These are phyloP conservation scores for Nitzschia sp. DNA, from an alignment of 108 stramenopile genomes.

Conservation along the genomic window DNA sequence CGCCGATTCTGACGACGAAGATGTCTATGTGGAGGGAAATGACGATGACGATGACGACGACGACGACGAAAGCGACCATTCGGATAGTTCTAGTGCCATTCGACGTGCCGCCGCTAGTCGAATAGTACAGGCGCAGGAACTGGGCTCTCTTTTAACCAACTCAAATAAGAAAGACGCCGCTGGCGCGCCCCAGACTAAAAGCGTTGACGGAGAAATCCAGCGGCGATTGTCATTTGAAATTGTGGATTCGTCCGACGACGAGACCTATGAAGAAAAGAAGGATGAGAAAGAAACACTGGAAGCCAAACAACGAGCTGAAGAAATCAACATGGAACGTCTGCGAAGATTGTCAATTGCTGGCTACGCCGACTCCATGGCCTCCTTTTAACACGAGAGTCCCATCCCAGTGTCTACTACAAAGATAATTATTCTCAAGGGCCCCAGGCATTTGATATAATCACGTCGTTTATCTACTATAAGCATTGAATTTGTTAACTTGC, in stretches of 20 bases:
- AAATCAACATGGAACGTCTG: background rate
- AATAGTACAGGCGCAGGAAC: background rate
- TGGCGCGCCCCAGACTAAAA: too few relatives aligned
- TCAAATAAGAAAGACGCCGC: background rate
- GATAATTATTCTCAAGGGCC: too few relatives aligned
- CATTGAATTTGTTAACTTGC: too few relatives aligned
- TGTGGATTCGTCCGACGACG: background rate
- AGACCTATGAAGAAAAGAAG: background rate
- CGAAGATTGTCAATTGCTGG: background rate
- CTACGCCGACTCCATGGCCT: background rate
- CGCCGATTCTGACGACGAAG: slow-evolving; percentile 12
- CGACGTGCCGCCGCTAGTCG: background rate
- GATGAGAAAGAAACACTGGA: background rate
- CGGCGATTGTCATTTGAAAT: background rate
- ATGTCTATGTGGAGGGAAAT: slow-evolving; percentile 7
- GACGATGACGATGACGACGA: slow-evolving; percentile 11
- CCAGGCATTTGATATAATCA: too few relatives aligned
- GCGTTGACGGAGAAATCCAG: background rate
- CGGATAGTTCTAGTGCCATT: background rate
- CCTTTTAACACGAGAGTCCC: background rate
- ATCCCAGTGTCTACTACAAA: background rate
- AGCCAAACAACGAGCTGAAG: background rate
- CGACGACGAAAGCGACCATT: background rate
- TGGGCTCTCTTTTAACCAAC: background rate
- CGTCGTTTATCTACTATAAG: too few relatives aligned